Conservation (phyloP, 306 rosid species). For the Pachyrhizus erosus region DNA sequence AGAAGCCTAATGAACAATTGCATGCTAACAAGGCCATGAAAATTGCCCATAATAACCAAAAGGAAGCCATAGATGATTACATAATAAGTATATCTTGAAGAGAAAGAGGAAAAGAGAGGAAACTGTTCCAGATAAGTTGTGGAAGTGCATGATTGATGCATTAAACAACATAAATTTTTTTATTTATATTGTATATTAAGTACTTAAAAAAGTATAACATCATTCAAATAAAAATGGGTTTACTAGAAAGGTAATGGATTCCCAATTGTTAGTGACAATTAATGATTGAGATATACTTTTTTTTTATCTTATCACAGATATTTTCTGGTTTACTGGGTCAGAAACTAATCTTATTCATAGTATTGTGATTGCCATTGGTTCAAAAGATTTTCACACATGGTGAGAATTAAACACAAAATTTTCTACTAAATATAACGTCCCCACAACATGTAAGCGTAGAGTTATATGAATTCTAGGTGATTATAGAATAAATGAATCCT, state of each 20-base stretch:
- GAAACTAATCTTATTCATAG: too few species aligned
- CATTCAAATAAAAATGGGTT: not conserved
- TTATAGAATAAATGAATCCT: not conserved
- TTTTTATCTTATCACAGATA: too few species aligned
- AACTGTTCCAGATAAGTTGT: not conserved
- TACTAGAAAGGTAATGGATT: not conserved
- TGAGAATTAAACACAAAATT: too few species aligned
- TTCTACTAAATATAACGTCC: too few species aligned
- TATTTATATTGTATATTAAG: not conserved
- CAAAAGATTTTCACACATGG: too few species aligned
- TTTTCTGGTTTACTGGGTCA: too few species aligned
- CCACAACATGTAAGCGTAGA: too few species aligned
- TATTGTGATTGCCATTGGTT: too few species aligned
- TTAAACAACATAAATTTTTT: not conserved
- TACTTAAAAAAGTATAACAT: not conserved
- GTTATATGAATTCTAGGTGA: too few species aligned
- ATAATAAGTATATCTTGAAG: not conserved
- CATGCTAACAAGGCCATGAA: conserved; percentile 28
- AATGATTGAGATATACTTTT: not conserved
- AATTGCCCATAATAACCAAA: conserved; percentile 28
- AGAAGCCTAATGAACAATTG: not conserved
- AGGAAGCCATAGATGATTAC: conserved; percentile 39
- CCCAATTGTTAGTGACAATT: not conserved
- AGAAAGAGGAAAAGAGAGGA: conserved; percentile 13
- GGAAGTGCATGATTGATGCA: not conserved